A percentile compares a stretch with the other conserved stretches of the same genome.
phyloP scores from a whole-genome alignment of 495 filamentous ascomycete genomes.

The Hamigera avellanea region DNA sequence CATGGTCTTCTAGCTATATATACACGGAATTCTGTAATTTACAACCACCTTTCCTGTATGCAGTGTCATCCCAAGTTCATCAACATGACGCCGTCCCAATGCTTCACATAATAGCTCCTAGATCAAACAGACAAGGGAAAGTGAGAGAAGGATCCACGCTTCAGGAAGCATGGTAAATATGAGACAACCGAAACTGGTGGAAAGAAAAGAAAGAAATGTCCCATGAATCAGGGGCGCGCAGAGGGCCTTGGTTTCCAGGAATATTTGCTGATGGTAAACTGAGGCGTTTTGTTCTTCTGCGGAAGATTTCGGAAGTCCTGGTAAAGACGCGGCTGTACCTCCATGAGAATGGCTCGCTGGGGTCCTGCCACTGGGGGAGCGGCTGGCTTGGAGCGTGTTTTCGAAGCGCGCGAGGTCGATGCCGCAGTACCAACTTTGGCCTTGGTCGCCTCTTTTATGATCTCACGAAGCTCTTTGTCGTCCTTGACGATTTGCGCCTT shows the following conservation, averaged over 20 bases:
- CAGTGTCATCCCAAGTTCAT: too few relatives aligned
- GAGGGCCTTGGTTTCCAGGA: neutral
- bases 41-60: too few relatives aligned
- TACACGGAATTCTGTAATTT: too few relatives aligned
- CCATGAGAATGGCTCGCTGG: conserved; percentile 38
- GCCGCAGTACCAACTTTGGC: conserved; percentile 8
- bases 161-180: too few relatives aligned
- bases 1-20: too few relatives aligned
- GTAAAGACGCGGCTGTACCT: conserved; percentile 27
- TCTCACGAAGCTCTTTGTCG: conserved; percentile 60
- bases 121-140: too few relatives aligned
- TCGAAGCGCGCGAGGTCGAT: conserved; percentile 7
- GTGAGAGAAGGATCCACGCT: too few relatives aligned
- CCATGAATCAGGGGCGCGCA: neutral
- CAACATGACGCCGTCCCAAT: too few relatives aligned
- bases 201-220: too few relatives aligned
- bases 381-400: conserved; percentile 13
- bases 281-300: conserved; percentile 16
- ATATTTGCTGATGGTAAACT: conserved; percentile 7
- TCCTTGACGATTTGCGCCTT: conserved; percentile 73
- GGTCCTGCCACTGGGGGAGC: conserved; percentile 18
- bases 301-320: conserved; percentile 20
- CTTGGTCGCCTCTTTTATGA: conserved; percentile 46
- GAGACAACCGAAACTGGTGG: too few relatives aligned
- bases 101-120: too few relatives aligned